Percentiles rank a stretch among this genome's conserved stretches.
phyloP scores from a whole-genome alignment of 1,139 yeast species.

The Suhomyces chickasaworum region DNA sequence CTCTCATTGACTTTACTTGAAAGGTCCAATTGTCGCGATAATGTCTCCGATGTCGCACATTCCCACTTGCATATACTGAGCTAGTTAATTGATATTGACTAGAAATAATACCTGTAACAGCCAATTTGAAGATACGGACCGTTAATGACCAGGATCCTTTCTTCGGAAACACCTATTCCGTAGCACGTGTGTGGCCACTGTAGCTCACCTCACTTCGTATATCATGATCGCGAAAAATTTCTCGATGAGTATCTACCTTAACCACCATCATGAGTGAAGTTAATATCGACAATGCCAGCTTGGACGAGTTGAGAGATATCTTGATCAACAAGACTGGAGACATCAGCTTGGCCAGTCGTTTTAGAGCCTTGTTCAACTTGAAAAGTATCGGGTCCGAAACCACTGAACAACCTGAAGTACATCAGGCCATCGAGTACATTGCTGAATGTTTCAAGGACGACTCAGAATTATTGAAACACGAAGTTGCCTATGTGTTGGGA shows the following conservation, averaged over 20 bases:
- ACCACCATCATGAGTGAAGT: slow-evolving; percentile 28
- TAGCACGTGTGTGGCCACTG: neutral
- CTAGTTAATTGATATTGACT: neutral
- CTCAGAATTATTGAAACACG: slow-evolving; percentile 95
- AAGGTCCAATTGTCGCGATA: neutral
- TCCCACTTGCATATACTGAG: neutral
- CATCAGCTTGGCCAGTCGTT: slow-evolving; percentile 77
- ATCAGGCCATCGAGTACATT: slow-evolving; percentile 76
- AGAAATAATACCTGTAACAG: neutral
- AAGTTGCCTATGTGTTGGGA: slow-evolving; percentile 97
- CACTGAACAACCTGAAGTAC: slow-evolving; percentile 49
- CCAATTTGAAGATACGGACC: neutral
- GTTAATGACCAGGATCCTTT: neutral
- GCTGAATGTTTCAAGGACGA: slow-evolving; percentile 78
- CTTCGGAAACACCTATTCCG: neutral
- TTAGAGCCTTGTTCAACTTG: slow-evolving; percentile 89
- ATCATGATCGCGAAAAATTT: slow-evolving; percentile 4
- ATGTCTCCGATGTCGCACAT: slow-evolving; percentile 1
- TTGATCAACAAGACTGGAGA: slow-evolving; percentile 64
- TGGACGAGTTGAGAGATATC: slow-evolving; percentile 73
- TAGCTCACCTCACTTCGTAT: neutral
- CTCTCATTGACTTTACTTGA: too few species aligned
- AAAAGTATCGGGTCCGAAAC: slow-evolving; percentile 78
- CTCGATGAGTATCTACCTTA: slow-evolving; percentile 3
- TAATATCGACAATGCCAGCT: slow-evolving; percentile 52